phyloP scores from a whole-genome alignment of 164 flowering plant species.

The Macadamia integrifolia region DNA sequence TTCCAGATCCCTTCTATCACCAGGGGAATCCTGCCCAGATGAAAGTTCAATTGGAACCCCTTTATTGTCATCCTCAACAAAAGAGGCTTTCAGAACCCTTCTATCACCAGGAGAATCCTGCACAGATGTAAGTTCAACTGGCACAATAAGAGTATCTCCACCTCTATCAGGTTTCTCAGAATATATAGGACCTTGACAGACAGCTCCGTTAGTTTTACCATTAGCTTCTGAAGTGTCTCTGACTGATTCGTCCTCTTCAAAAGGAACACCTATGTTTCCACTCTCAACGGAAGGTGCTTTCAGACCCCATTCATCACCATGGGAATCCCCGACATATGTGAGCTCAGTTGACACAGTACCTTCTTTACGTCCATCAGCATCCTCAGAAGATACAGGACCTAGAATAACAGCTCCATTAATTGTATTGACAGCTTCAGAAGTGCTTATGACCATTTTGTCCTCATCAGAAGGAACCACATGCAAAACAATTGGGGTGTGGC shows the following conservation, averaged over 20 bases:
- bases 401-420: not conserved
- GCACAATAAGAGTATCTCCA: not conserved
- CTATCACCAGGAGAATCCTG: not conserved
- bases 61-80: conserved; percentile 7
- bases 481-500: not conserved
- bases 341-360: not conserved
- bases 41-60: not conserved
- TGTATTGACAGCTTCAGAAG: conserved; percentile 3
- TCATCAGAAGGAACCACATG: too few species aligned
- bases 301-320: not conserved
- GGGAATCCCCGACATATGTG: not conserved
- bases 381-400: not conserved
- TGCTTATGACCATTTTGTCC: conserved; percentile 3
- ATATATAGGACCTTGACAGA: not conserved
- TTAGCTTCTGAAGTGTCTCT: conserved; percentile 4
- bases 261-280: conserved; percentile 5
- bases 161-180: not conserved
- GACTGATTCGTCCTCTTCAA: conserved; percentile 3
- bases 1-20: too few species aligned
- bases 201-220: not conserved
- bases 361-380: conserved; percentile 3
- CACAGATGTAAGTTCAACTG: not conserved
- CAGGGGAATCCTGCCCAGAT: too few species aligned
- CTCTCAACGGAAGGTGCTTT: conserved; percentile 2
- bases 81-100: not conserved